A percentile compares a stretch with the other conserved stretches of the same genome.
Evolutionary conservation across 192 early-diverging fungal genomes (phyloP).

Genomic region (Coemansia nantahalensis): DNA sequence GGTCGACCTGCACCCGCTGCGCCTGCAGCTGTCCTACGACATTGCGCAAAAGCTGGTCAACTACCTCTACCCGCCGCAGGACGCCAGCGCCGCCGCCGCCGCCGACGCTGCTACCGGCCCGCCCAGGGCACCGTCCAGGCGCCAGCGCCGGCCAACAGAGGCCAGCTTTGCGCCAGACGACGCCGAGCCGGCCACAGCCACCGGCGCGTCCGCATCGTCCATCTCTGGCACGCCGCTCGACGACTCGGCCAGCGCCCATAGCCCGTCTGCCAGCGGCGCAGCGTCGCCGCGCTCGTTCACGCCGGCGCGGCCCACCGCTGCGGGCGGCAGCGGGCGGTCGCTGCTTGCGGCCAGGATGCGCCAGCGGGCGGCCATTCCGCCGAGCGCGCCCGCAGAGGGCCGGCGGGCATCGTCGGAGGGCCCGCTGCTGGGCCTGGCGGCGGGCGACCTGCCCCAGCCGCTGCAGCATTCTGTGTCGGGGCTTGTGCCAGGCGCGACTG

Average conservation of each 20-base stretch:
- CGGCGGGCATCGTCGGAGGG: no score
- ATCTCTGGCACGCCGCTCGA: neutral
- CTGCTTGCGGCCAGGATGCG: constrained; percentile 3
- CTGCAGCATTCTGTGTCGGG: constrained; percentile 23
- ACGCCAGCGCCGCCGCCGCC: constrained; percentile 1
- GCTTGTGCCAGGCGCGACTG: constrained; percentile 26
- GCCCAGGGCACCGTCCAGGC: neutral
- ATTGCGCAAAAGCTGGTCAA: constrained; percentile 75
- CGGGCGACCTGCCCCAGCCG: no score
- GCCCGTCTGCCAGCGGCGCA: no score
- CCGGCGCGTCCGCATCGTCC: neutral
- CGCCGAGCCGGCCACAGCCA: neutral
- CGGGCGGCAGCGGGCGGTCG: constrained; percentile 3
- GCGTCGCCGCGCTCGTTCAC: no score
- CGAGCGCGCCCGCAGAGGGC: no score
- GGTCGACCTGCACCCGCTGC: constrained; percentile 77
- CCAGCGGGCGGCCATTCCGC: no score
- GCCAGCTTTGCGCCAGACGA: constrained; percentile 8
- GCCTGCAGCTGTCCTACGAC: constrained; percentile 83
- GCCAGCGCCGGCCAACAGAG: constrained; percentile 8
- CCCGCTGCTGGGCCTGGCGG: no score
- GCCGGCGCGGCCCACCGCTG: no score
- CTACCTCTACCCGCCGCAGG: constrained; percentile 74
- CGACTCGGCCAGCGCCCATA: no score
- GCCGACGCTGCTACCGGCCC: no score